Evolutionary conservation across 176 grass and related monocot genomes (phyloP).

Genomic region (Guadua angustifolia): DNA sequence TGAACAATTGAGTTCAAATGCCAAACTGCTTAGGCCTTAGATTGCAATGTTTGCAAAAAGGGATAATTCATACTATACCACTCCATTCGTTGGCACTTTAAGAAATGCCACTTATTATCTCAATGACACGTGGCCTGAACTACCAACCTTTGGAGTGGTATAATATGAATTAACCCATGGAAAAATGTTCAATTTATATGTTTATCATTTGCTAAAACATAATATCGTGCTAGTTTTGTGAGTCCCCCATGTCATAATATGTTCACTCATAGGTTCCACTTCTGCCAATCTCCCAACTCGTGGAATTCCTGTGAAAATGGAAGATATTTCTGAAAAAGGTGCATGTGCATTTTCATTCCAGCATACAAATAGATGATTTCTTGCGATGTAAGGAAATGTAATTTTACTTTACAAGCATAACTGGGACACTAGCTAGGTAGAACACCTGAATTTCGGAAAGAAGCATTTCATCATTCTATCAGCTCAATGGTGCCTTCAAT

Average conservation of each 20-base stretch:
- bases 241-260: slow-evolving; percentile 13
- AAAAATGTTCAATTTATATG: neutral
- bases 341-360: neutral
- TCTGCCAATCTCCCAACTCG: neutral
- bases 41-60: neutral
- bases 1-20: neutral
- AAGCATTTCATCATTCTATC: neutral
- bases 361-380: neutral
- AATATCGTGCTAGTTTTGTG: neutral
- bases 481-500: neutral
- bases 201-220: slow-evolving; percentile 6
- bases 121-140: too few relatives aligned
- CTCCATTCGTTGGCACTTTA: too few relatives aligned
- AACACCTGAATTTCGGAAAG: slow-evolving; percentile 10
- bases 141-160: too few relatives aligned
- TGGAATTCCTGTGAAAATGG: slow-evolving; percentile 6
- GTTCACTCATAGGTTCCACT: neutral
- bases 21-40: neutral
- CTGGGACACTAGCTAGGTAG: neutral
- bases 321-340: neutral
- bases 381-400: neutral
- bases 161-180: too few relatives aligned
- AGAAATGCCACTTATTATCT: too few relatives aligned
- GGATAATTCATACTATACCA: too few relatives aligned
- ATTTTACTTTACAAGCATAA: slow-evolving; percentile 16